Percentiles rank a stretch among this genome's conserved stretches.
Evolutionary conservation across 768 basidiomycete species (phyloP).

Genomic region (Naematelia aurantialba): DNA sequence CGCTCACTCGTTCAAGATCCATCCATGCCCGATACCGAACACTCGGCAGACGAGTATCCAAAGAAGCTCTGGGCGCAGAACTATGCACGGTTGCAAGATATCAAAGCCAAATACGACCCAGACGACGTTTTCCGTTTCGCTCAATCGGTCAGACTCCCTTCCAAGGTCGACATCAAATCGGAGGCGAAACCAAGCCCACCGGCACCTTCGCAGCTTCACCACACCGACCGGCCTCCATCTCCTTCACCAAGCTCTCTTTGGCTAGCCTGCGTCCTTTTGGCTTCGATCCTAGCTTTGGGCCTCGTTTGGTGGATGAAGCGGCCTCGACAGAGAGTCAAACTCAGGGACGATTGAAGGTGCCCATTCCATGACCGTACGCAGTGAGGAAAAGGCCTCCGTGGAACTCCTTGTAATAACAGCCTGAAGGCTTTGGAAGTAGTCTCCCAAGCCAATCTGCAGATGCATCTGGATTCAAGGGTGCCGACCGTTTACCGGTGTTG

Average conservation of each 20-base stretch:
- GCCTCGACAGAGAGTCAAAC: background rate
- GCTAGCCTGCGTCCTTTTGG: background rate
- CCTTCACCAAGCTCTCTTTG: background rate
- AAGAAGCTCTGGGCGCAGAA: conserved; percentile 22
- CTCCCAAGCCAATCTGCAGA: background rate
- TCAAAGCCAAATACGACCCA: conserved; percentile 47
- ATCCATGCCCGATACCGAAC: background rate
- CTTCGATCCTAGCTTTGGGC: background rate
- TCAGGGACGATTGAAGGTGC: background rate
- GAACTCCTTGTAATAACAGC: too few species aligned
- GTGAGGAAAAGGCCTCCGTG: too few species aligned
- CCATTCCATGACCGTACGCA: too few species aligned
- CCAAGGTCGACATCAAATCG: background rate
- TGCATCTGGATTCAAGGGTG: background rate
- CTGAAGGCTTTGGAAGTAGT: background rate
- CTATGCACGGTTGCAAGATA: conserved; percentile 51
- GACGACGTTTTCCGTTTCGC: conserved; percentile 33
- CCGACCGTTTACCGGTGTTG: background rate
- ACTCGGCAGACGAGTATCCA: background rate
- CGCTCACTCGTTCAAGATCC: background rate
- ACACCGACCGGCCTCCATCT: background rate
- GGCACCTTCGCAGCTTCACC: background rate
- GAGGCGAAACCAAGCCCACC: background rate
- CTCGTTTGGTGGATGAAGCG: background rate
- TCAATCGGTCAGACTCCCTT: background rate